A percentile compares a stretch with the other conserved stretches of the same genome.
Evolutionary conservation across 2,329 filamentous ascomycete species (phyloP).

Genomic region (Beauveria brongniartii): DNA sequence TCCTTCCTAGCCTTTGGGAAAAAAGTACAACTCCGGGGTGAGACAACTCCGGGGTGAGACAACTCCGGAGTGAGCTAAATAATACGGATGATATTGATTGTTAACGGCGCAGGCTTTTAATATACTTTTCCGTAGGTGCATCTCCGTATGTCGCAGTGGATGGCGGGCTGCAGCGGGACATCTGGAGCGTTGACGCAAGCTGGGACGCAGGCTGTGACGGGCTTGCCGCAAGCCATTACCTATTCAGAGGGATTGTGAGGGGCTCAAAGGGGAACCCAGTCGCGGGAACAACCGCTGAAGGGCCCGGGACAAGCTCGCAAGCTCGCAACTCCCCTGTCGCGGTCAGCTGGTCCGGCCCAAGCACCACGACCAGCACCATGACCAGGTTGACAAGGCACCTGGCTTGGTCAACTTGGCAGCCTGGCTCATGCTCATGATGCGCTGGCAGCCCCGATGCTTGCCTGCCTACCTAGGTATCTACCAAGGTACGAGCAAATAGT

Average conservation of each 20-base stretch:
- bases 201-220: no score
- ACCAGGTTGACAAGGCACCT: neutral
- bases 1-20: no score
- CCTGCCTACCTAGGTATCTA: neutral
- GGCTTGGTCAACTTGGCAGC: neutral
- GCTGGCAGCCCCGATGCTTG: slow-evolving; percentile 6
- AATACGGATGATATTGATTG: no score
- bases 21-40: no score
- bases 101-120: no score
- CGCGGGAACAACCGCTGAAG: slow-evolving; percentile 11
- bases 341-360: slow-evolving; percentile 3
- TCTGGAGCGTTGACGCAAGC: no score
- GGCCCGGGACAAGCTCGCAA: neutral
- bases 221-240: no score
- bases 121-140: no score
- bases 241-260: neutral
- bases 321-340: neutral
- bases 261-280: neutral
- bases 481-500: neutral
- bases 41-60: no score
- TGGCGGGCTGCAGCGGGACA: neutral
- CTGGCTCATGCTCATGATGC: slow-evolving; percentile 5
- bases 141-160: no score
- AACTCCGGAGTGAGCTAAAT: no score
- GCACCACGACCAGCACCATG: neutral